Evolutionary conservation across 768 basidiomycete genomes (phyloP), one percentile per base, ranked within the genome.

Genomic region (Heimioporus sp.): DNA sequence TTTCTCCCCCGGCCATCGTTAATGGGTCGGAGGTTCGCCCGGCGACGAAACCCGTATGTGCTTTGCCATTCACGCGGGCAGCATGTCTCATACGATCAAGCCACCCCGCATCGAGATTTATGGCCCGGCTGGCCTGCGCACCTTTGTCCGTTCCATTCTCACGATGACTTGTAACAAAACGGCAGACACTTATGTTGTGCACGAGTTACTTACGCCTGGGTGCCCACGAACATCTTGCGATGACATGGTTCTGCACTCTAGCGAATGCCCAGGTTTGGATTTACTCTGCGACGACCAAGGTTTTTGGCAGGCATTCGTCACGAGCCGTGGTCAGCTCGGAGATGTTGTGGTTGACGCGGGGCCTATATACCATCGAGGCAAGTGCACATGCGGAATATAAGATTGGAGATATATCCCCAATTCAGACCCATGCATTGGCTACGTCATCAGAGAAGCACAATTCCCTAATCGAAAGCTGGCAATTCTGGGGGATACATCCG

Each of bases 401-500:
- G 19, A 12, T 16, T 48, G 34, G 38, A 47, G 48, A 39, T 5
- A 3, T 10, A 20, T 24, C 24, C n/a, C 40, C n/a, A 51, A 46
- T 45, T 21, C 58, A 89, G 90, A 87, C 60, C 83, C 86, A 1
- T 93, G 87, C 63, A 71, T 94, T 49, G 92, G 90, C 15, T 95
- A 87, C 64, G 73, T 90, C 43, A 78, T 94, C 58, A 73, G 74
- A 37, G 90, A 92, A 62, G 58, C 73, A n/a, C 62, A 64, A 5
- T 67, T 48, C 19, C 73, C 73, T 41, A 74, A 60, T 16, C 79
- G 89, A 44, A 87, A 86, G 62, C 65, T 94, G 38, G 85, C 85
- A 21, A 77, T 92, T 42, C 75, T 92, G 5, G 92, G 92, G 0
- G 90, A 93, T 63, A 91, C 89, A 1, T 80, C 71, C 55, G 84